These are phyloP conservation scores for Penicillium occitanis DNA, from an alignment of 2,329 filamentous ascomycete genomes.

Conservation along the genomic window DNA sequence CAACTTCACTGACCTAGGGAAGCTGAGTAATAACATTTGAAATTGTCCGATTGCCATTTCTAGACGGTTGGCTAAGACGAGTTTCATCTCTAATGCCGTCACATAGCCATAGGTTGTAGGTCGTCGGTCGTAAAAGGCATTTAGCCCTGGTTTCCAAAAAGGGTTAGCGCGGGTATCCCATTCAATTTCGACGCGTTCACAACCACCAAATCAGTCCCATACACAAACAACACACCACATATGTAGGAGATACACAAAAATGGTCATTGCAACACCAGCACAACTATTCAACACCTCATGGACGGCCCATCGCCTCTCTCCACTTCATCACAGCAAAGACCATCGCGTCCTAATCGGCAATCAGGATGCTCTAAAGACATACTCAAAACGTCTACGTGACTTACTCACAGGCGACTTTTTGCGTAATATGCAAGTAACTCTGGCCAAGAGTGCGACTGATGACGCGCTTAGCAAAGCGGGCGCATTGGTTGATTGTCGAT, in stretches of 20 bases:
- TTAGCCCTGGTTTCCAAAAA: not conserved
- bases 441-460: conserved; percentile 33
- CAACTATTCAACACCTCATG: conserved; percentile 56
- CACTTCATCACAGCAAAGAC: conserved; percentile 51
- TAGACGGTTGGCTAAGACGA: not conserved
- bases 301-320: conserved; percentile 55
- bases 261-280: conserved; percentile 31
- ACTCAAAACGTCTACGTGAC: conserved; percentile 51
- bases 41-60: not conserved
- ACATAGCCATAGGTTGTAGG: not conserved
- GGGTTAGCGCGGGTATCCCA: not conserved
- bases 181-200: not conserved
- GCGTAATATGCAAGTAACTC: conserved; percentile 45
- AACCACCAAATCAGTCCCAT: not conserved
- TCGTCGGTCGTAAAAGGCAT: not conserved
- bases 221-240: not conserved
- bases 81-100: not conserved
- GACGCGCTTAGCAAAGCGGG: conserved; percentile 41
- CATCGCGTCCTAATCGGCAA: conserved; percentile 37
- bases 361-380: conserved; percentile 41
- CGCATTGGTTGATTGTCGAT: conserved; percentile 49
- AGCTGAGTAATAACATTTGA: not conserved
- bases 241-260: conserved; percentile 17
- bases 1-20: not conserved
- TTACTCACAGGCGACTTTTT: conserved; percentile 52